phyloP scores from a whole-genome alignment of 805 yeast species.

The Saturnispora serradocipensis region DNA sequence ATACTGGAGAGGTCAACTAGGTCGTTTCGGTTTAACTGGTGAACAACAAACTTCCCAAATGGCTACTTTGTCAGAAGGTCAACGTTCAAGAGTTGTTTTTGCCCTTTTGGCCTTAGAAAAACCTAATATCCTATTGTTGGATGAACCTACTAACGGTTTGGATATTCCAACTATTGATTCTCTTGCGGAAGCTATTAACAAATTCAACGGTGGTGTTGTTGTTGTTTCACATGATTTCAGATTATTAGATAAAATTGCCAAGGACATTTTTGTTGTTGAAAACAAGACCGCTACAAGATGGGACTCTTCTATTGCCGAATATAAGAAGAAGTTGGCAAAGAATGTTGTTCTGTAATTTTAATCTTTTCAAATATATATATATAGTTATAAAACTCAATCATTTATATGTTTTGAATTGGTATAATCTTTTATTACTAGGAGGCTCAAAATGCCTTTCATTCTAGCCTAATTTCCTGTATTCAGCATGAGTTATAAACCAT shows the following conservation, averaged over 20 bases:
- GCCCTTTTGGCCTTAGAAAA: conserved; percentile 91
- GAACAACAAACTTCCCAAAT: conserved; percentile 97
- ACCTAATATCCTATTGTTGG: conserved; percentile 90
- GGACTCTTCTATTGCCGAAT: conserved; percentile 85
- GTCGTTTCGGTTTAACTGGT: conserved; percentile 97
- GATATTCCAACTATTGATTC: conserved; percentile 98
- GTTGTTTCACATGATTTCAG: conserved; percentile 99
- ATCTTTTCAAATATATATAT: not conserved
- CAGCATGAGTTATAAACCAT: not conserved
- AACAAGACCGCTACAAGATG: conserved; percentile 92
- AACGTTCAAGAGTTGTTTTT: conserved; percentile 97
- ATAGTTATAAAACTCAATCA: not conserved
- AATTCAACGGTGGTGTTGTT: conserved; percentile 95
- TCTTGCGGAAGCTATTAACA: conserved; percentile 89
- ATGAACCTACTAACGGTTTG: conserved; percentile 99
- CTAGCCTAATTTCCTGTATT: not conserved
- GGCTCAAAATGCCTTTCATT: not conserved
- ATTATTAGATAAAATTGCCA: conserved; percentile 91
- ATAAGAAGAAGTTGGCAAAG: conserved; percentile 91
- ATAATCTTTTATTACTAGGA: not conserved
- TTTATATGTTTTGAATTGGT: not conserved
- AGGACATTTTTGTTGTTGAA: conserved; percentile 95
- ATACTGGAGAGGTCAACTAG: conserved; percentile 96
- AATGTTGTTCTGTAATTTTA: conserved; percentile 59
- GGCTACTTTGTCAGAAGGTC: conserved; percentile 99